Percentiles rank a stretch among this genome's conserved stretches.
Evolutionary conservation across 2,329 filamentous ascomycete species (phyloP).

Genomic region (Didymella pomorum): DNA sequence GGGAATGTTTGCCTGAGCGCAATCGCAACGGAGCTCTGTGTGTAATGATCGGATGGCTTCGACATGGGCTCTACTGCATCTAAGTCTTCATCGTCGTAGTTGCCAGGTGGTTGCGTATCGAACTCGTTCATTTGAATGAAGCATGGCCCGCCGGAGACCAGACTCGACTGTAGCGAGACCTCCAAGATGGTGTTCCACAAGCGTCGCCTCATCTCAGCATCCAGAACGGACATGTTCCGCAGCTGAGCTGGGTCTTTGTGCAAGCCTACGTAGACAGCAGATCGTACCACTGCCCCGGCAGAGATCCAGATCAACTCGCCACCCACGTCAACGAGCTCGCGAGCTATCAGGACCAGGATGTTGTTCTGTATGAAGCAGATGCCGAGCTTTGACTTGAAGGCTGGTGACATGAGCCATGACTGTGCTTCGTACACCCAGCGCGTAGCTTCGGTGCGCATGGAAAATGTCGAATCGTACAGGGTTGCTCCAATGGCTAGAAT

Average conservation of each 20-base stretch:
- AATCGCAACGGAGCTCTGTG: constrained; percentile 48
- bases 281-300: constrained; percentile 49
- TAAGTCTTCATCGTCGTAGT: constrained; percentile 55
- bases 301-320: constrained; percentile 51
- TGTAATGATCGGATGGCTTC: constrained; percentile 40
- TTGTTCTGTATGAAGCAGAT: constrained; percentile 61
- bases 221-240: constrained; percentile 31
- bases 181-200: constrained; percentile 50
- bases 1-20: constrained; percentile 50
- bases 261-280: constrained; percentile 52
- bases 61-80: constrained; percentile 34
- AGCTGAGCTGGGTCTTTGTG: constrained; percentile 52
- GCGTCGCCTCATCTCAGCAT: constrained; percentile 43
- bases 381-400: constrained; percentile 61
- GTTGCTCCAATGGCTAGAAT: constrained; percentile 65
- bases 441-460: constrained; percentile 59
- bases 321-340: constrained; percentile 47
- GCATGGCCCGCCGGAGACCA: constrained; percentile 49
- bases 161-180: constrained; percentile 48
- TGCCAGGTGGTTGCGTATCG: constrained; percentile 49
- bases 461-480: constrained; percentile 60
- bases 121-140: constrained; percentile 49
- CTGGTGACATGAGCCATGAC: constrained; percentile 62
- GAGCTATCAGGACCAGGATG: constrained; percentile 51
- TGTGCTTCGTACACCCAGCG: constrained; percentile 67